A percentile compares a stretch with the other conserved stretches of the same genome.
Evolutionary conservation across 2,329 filamentous ascomycete species (phyloP).

Genomic region (Fusarium luffae): DNA sequence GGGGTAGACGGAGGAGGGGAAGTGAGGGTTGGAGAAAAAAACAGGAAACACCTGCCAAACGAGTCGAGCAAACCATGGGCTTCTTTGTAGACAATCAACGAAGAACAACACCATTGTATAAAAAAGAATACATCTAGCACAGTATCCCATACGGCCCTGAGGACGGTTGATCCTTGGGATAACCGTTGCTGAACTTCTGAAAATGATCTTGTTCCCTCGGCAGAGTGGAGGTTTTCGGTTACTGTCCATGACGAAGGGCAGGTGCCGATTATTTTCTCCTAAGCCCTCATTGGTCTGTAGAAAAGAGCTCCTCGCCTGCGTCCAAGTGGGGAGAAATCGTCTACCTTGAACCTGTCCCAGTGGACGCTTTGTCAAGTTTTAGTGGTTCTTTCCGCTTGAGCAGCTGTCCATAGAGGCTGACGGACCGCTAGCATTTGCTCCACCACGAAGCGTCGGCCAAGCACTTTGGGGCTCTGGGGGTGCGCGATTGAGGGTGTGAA

Average conservation of each 20-base stretch:
- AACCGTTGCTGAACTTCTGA: constrained; percentile 17
- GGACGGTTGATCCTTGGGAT: constrained; percentile 18
- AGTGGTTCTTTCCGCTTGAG: constrained; percentile 20
- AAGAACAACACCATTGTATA: not conserved
- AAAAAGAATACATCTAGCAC: constrained; percentile 33
- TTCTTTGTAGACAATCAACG: not conserved
- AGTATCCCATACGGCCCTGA: constrained; percentile 34
- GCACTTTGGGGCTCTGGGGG: constrained; percentile 27
- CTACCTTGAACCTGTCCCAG: constrained; percentile 2
- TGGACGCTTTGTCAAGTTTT: constrained; percentile 19
- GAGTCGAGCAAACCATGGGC: constrained; percentile 4
- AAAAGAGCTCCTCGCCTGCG: constrained; percentile 4
- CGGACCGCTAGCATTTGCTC: constrained; percentile 9
- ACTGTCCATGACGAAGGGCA: constrained; percentile 47
- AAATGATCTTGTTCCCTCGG: constrained; percentile 41
- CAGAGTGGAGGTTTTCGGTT: constrained; percentile 48
- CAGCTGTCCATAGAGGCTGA: constrained; percentile 10
- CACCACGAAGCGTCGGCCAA: constrained; percentile 16
- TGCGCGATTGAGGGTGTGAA: constrained; percentile 13
- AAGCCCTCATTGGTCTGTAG: constrained; percentile 26
- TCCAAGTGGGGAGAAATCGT: constrained; percentile 8
- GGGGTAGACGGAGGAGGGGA: constrained; percentile 17
- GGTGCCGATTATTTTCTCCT: constrained; percentile 47
- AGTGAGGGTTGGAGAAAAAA: constrained; percentile 1
- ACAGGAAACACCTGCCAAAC: not conserved